These are phyloP conservation scores for Eucalyptus regnans DNA, from an alignment of 345 rosid genomes.

Conservation along the genomic window DNA sequence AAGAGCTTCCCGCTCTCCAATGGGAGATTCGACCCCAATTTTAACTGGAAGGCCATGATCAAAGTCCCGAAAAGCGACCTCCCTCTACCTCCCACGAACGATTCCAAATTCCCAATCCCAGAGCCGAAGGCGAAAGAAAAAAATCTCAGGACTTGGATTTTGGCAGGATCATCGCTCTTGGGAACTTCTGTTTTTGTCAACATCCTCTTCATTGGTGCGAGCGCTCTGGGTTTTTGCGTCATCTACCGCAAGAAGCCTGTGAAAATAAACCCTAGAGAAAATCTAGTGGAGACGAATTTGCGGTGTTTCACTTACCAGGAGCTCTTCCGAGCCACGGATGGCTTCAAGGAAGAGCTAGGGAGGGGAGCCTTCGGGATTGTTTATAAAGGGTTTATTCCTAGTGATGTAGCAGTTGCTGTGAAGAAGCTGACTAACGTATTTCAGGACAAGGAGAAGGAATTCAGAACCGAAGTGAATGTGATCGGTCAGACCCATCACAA, in stretches of 20 bases:
- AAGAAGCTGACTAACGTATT: not conserved
- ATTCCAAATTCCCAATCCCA: not conserved
- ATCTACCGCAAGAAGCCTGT: too few species aligned
- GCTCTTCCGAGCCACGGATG: conserved; percentile 12
- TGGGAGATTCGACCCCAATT: too few species aligned
- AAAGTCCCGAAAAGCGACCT: too few species aligned
- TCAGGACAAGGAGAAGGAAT: not conserved
- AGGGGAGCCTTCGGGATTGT: conserved; percentile 7
- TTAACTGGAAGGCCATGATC: too few species aligned
- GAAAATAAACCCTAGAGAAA: too few species aligned
- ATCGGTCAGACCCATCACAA: not conserved
- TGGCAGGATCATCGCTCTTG: not conserved
- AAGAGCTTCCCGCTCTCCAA: too few species aligned
- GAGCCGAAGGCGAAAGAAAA: not conserved
- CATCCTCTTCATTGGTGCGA: too few species aligned
- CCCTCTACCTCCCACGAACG: too few species aligned
- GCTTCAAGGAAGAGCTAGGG: conserved; percentile 21
- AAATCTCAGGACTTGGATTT: not conserved
- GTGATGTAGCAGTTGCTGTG: not conserved
- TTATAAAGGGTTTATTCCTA: not conserved
- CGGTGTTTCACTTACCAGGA: conserved; percentile 12
- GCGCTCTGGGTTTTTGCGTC: too few species aligned
- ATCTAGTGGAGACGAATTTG: not conserved
- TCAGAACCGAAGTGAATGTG: conserved; percentile 1
- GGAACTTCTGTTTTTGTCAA: not conserved